Percentiles rank a stretch among this genome's conserved stretches.
These are phyloP conservation scores for Tulasnella calospora DNA, from an alignment of 768 basidiomycete species.

Conservation along the genomic window DNA sequence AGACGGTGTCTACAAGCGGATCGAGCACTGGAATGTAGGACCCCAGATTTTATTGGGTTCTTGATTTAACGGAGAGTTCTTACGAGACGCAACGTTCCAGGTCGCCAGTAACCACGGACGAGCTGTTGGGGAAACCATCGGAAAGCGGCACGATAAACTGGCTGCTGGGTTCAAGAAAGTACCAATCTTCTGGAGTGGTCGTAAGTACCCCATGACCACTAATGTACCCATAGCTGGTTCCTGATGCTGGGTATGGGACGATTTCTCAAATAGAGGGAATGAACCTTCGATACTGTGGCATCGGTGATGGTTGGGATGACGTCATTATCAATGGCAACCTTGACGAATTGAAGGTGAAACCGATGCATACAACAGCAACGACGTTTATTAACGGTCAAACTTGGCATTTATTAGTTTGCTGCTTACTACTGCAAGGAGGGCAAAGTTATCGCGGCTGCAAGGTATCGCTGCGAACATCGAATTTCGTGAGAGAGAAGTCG, in stretches of 20 bases:
- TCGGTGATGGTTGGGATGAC: conserved; percentile 66
- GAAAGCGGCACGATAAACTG: conserved; percentile 43
- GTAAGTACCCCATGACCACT: conserved; percentile 44
- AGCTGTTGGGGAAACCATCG: conserved; percentile 73
- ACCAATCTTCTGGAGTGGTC: conserved; percentile 87
- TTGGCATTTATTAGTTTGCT: conserved; percentile 53
- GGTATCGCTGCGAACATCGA: conserved; percentile 26
- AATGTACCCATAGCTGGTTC: neutral
- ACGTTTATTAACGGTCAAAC: neutral
- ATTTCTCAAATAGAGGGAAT: conserved; percentile 56
- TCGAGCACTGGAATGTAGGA: conserved; percentile 89
- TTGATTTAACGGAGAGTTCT: neutral
- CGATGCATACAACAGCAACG: neutral
- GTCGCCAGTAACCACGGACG: conserved; percentile 84
- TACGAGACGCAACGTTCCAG: conserved; percentile 34
- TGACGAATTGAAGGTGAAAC: conserved; percentile 66
- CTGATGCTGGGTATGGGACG: neutral
- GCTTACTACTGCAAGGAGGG: conserved; percentile 69
- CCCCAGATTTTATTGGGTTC: neutral
- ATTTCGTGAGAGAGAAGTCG: neutral
- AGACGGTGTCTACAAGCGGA: conserved; percentile 51
- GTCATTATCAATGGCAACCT: conserved; percentile 71
- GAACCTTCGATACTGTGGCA: conserved; percentile 79
- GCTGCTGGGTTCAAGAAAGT: conserved; percentile 59
- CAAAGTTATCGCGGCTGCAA: conserved; percentile 62